Conservation (phyloP, 495 filamentous ascomycete species). For the Hypoxylon lenormandii region DNA sequence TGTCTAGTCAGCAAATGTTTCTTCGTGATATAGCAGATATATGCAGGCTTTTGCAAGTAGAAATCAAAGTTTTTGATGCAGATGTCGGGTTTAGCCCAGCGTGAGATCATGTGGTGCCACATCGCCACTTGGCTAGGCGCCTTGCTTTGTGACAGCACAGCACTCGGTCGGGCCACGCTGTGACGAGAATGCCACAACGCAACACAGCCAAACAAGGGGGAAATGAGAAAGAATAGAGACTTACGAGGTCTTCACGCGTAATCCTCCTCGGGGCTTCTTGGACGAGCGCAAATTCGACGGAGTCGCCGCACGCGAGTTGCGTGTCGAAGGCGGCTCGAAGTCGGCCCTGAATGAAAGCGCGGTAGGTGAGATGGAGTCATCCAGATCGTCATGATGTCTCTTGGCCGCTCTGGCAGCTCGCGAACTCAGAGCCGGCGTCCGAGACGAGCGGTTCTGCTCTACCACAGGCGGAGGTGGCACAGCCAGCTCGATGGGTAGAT, state of each 20-base stretch:
- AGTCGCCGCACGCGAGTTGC: constrained; percentile 68
- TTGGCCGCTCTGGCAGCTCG: constrained; percentile 56
- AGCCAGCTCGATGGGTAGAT: constrained; percentile 33
- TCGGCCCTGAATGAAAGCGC: constrained; percentile 55
- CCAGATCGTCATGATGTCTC: constrained; percentile 60
- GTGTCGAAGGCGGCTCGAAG: constrained; percentile 56
- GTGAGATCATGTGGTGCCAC: constrained; percentile 54
- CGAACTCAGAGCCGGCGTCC: constrained; percentile 47
- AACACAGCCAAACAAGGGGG: constrained; percentile 16
- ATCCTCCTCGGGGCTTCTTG: constrained; percentile 67
- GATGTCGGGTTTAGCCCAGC: constrained; percentile 37
- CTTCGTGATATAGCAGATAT: constrained; percentile 4
- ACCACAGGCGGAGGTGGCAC: constrained; percentile 43
- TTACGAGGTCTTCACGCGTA: constrained; percentile 78
- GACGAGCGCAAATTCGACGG: constrained; percentile 63
- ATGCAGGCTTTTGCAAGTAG: constrained; percentile 10
- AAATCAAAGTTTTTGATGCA: constrained; percentile 36
- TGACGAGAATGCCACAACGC: constrained; percentile 26
- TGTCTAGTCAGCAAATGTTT: constrained; percentile 33
- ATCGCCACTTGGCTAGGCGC: constrained; percentile 52
- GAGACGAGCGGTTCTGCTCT: constrained; percentile 45
- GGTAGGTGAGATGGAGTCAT: constrained; percentile 60
- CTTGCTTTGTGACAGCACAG: constrained; percentile 50
- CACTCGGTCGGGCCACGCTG: constrained; percentile 37
- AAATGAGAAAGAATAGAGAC: constrained; percentile 51